Percentiles rank a stretch among this genome's conserved stretches.
phyloP scores from a whole-genome alignment of 176 grass and related monocot species.

The Ensete glaucum region DNA sequence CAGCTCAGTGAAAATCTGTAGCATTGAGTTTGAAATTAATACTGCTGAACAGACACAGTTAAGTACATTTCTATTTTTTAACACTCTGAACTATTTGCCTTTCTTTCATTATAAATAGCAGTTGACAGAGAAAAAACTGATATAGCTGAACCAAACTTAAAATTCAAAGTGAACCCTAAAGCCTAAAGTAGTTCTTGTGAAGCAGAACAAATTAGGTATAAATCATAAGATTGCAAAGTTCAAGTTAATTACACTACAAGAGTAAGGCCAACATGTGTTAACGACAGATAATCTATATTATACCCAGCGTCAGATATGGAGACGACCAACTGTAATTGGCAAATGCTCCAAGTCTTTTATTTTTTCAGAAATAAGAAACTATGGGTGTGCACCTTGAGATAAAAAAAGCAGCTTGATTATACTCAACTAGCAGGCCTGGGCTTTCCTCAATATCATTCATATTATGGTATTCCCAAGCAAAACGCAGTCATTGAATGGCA shows the following conservation, averaged over 20 bases:
- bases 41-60: neutral
- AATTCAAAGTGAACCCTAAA: neutral
- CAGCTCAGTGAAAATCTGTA: neutral
- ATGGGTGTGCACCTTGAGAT: too few relatives aligned
- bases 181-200: too few relatives aligned
- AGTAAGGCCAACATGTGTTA: neutral
- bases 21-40: too few relatives aligned
- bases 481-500: neutral
- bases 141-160: too few relatives aligned
- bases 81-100: neutral
- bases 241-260: neutral
- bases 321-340: neutral
- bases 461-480: neutral
- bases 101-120: neutral
- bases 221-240: neutral
- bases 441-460: neutral
- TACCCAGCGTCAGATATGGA: neutral
- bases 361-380: neutral
- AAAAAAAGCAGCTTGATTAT: too few relatives aligned
- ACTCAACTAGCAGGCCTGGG: too few relatives aligned
- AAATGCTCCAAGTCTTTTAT: neutral
- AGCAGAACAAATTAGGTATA: neutral
- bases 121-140: neutral
- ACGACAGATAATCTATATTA: neutral
- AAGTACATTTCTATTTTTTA: neutral